Percentiles rank a stretch among this genome's conserved stretches.
These are phyloP conservation scores for Paracorniculantispora psalliotae DNA, from an alignment of 2,329 filamentous ascomycete species.

Conservation along the genomic window DNA sequence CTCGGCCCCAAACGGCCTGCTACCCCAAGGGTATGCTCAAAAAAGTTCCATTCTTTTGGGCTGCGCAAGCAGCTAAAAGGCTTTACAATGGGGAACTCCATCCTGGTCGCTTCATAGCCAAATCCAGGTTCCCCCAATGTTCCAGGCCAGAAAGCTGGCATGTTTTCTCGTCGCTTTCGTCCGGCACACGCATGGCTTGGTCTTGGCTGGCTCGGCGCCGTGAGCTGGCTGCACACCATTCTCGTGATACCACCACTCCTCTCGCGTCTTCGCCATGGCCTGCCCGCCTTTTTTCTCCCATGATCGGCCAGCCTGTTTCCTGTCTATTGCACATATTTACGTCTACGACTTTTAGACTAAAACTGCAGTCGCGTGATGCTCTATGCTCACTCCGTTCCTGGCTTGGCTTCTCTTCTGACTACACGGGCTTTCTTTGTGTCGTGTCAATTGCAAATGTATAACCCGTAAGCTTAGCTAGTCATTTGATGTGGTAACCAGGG, in stretches of 20 bases:
- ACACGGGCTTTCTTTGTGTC: too few relatives aligned
- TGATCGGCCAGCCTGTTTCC: background rate
- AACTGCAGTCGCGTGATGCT: background rate
- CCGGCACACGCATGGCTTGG: background rate
- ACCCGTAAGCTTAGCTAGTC: background rate
- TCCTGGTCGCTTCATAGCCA: too few relatives aligned
- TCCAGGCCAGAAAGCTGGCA: background rate
- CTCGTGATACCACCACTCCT: background rate
- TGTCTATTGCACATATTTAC: background rate
- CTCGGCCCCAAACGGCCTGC: slow-evolving; percentile 5
- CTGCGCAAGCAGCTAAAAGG: slow-evolving; percentile 9
- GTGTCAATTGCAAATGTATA: background rate
- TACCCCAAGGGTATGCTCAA: slow-evolving; percentile 8
- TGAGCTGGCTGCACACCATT: background rate
- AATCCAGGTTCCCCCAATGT: background rate
- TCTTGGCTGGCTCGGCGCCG: background rate
- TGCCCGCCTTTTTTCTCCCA: background rate
- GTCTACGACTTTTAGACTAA: background rate
- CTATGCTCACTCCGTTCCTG: background rate
- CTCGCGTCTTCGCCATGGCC: background rate
- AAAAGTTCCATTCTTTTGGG: slow-evolving; percentile 1
- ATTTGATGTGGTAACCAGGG: background rate
- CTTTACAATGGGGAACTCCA: background rate
- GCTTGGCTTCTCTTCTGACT: too few relatives aligned
- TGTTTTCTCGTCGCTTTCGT: slow-evolving; percentile 3